Conservation (phyloP, 352 stramenopile genomes). For the Globisporangium carolinianum region DNA sequence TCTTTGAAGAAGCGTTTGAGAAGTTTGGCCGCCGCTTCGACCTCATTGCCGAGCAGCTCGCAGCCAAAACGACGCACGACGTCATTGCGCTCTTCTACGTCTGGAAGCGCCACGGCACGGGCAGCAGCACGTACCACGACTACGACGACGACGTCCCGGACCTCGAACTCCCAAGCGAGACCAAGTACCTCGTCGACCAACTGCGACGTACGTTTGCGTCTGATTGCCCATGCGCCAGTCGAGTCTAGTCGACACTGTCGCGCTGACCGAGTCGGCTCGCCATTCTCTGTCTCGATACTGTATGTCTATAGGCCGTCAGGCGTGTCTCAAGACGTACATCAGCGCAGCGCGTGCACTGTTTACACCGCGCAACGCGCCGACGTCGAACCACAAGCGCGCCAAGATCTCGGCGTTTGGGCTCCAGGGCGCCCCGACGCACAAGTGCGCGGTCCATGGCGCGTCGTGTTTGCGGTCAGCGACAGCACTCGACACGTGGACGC, state of each 20-base stretch:
- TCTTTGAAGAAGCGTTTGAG: slow-evolving; percentile 77
- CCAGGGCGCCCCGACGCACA: slow-evolving; percentile 34
- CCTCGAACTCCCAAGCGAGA: slow-evolving; percentile 45
- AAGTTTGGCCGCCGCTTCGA: slow-evolving; percentile 77
- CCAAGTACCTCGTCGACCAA: slow-evolving; percentile 48
- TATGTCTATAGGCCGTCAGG: slow-evolving; percentile 37
- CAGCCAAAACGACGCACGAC: slow-evolving; percentile 53
- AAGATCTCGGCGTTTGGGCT: slow-evolving; percentile 51
- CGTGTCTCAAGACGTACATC: slow-evolving; percentile 63
- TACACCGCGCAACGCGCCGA: slow-evolving; percentile 19
- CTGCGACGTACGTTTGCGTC: slow-evolving; percentile 46
- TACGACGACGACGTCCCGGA: slow-evolving; percentile 43
- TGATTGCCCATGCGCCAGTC: slow-evolving; percentile 20
- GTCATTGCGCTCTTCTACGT: slow-evolving; percentile 81
- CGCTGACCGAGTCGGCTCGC: no score
- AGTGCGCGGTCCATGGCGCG: slow-evolving; percentile 41
- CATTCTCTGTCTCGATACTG: neutral
- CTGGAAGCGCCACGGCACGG: slow-evolving; percentile 77
- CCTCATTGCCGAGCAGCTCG: slow-evolving; percentile 57
- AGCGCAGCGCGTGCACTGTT: slow-evolving; percentile 50
- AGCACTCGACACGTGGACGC: slow-evolving; percentile 57
- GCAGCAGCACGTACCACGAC: slow-evolving; percentile 28
- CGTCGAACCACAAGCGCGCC: slow-evolving; percentile 39
- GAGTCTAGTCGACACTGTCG: no score
- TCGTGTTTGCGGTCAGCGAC: slow-evolving; percentile 34